Base-by-base conservation (phyloP, 1,139 yeast genomes). In the Torulaspora pretoriensis region DNA sequence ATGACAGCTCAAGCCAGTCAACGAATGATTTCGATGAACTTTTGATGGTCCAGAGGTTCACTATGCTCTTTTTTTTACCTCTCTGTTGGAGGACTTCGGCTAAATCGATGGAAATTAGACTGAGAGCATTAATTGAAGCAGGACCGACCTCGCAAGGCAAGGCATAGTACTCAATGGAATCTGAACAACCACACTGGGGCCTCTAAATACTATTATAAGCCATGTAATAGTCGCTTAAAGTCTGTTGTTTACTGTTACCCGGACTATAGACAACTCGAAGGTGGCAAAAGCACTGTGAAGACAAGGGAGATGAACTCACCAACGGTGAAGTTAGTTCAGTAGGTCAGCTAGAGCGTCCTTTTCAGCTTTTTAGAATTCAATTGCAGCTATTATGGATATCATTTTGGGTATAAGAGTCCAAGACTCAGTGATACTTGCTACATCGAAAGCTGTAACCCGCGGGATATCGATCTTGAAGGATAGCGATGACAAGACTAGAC, bases 361-460 rank as follows among this genome's bases (percentile, higher is more conserved):
- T 17, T 12, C 6, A 17, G 31, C 17, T 22, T 23, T 9, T 3
- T 32, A 8, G 19, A 14, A 29, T 37, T 19, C 19, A 31, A 23
- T 28, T 28, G 37, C 28, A 17, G 22, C 25, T 17, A 48, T 24
- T 25, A 89, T 92, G 98, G 97, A 92, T 72, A 81, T 90, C 60
- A 72, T 90, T 49, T 73, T 92, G 57, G 97, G 97, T 48, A 83
- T 92, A 58, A 83, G 78, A 61, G 85, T 90, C 31, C 72, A 78
- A 59, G 95, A 88, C 60, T 75, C 82, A 49, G 95, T 92, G 34
- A 73, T 92, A 52, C 68, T 90, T 50, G 97, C 96, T 61, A 86
- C 97, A 13, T 89, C 97, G 16, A 88, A 85, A 66, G 96, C 97
- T 4, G 87, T 84, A 46, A 87, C 96, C 13, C 78, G 98, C 60